Conservation (phyloP, 2,329 filamentous ascomycete species). For the Cladophialophora yegresii region DNA sequence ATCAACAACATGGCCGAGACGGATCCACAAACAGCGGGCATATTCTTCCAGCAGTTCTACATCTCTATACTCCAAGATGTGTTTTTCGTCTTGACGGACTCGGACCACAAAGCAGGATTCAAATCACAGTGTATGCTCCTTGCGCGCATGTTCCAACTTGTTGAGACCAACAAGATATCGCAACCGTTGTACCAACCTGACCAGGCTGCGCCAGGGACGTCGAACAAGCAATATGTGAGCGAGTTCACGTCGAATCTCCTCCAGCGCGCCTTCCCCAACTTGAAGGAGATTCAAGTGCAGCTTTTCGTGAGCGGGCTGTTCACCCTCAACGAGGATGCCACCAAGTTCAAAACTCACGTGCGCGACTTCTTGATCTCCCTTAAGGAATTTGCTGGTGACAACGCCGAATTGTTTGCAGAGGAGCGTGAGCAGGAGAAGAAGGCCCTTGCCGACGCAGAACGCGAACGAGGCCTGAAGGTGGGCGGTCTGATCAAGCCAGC, state of each 20-base stretch:
- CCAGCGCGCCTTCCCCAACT: conserved; percentile 87
- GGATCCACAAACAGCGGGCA: conserved; percentile 79
- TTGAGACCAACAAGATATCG: conserved; percentile 86
- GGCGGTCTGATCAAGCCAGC: conserved; percentile 94
- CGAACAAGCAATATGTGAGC: conserved; percentile 86
- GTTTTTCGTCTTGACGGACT: conserved; percentile 96
- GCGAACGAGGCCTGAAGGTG: conserved; percentile 90
- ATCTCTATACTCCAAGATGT: conserved; percentile 94
- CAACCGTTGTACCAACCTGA: conserved; percentile 86
- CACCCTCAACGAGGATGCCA: conserved; percentile 80
- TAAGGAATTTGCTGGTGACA: conserved; percentile 95
- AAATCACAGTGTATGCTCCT: conserved; percentile 95
- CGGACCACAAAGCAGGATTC: conserved; percentile 98
- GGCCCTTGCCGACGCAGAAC: conserved; percentile 82
- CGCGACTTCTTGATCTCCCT: conserved; percentile 96
- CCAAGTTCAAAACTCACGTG: conserved; percentile 92
- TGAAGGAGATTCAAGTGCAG: conserved; percentile 85
- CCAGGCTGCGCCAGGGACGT: conserved; percentile 78
- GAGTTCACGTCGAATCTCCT: conserved; percentile 84
- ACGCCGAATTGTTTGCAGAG: conserved; percentile 87
- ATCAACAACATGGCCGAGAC: conserved; percentile 97
- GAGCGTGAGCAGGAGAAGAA: conserved; percentile 91
- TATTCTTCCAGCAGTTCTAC: conserved; percentile 98
- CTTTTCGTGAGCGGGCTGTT: conserved; percentile 90
- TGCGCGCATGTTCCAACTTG: conserved; percentile 93